Percentiles rank a stretch among this genome's conserved stretches.
These are phyloP conservation scores for Euphorbia celastroides DNA, from an alignment of 441 rosid species.

Conservation along the genomic window DNA sequence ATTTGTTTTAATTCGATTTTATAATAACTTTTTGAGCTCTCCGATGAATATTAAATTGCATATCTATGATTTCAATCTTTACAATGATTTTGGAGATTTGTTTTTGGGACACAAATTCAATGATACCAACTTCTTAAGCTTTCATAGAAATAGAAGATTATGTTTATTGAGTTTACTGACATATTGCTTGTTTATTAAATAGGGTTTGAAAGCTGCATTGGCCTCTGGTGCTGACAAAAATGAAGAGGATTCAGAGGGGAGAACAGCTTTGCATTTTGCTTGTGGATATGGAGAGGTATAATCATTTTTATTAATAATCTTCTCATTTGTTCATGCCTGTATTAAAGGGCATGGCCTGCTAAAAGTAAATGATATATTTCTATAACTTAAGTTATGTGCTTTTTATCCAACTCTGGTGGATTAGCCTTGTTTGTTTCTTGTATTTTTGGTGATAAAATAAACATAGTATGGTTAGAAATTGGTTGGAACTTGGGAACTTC, in stretches of 20 bases:
- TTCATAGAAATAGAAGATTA: too few species aligned
- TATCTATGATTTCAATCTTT: not conserved
- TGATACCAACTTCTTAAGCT: not conserved
- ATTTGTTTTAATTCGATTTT: not conserved
- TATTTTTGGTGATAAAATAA: too few species aligned
- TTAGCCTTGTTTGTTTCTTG: too few species aligned
- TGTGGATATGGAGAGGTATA: slow-evolving; percentile 99
- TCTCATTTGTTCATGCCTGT: not conserved
- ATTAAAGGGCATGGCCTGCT: not conserved
- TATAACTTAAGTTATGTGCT: not conserved
- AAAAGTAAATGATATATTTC: not conserved
- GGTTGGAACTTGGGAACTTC: too few species aligned
- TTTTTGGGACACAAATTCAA: not conserved
- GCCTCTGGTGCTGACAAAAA: slow-evolving; percentile 87
- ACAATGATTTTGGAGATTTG: not conserved
- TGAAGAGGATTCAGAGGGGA: slow-evolving; percentile 97
- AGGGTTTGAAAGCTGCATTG: slow-evolving; percentile 90
- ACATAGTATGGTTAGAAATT: too few species aligned
- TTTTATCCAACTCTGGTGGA: not conserved
- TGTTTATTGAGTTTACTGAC: too few species aligned
- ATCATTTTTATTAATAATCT: not conserved
- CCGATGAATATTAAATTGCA: not conserved
- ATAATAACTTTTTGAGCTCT: not conserved
- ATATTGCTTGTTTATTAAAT: slow-evolving; percentile 8
- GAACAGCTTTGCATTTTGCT: slow-evolving; percentile 97